Evolutionary conservation across 139 green algal genomes (phyloP), one percentile per base, ranked within the genome.

Genomic region (Bryopsis sp.): DNA sequence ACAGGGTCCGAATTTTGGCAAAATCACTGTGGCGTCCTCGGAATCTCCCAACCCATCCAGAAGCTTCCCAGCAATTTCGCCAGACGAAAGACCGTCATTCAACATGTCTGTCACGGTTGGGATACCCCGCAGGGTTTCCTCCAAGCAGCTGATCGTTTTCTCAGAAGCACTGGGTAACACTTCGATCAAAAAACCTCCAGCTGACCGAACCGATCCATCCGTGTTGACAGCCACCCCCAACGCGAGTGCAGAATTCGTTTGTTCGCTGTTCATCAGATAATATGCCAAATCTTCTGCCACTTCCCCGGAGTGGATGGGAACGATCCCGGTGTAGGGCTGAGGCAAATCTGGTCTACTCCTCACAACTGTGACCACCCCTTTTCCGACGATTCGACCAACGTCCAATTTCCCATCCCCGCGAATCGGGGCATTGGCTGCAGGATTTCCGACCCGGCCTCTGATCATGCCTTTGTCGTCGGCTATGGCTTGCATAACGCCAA

Each of bases 171-270:
- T 88, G 1, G 86, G 86, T 47, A 92, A 68, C 62, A 89, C 81
- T 75, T 94, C 84, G 29, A 97, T 75, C 22, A 96, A 70, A 74
- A 87, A 96, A 43, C 89, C 89, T n/a, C 89, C 89, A 5, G 89
- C 89, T 39, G 84, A 74, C 32, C 76, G 72, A 7, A 92, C 73
- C 1, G 59, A 39, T 39, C 74, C 75, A 38, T 93, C 82, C 8
- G 79, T 74, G 68, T 84, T 75, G 36, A 97, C 80, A 6, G 74
- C 80, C 29, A 96, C 90, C 0, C 90, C 91, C 58, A 95, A 76
- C 0, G 67, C 89, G n/a, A 96, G 68, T 0, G 90, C 91, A n/a
- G 61, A 81, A 75, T 95, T 90, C 22, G 72, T 83, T 76, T 87
- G 77, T 57, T 85, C 79, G 33, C 68, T 82, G 32, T 87, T 77